Evolutionary conservation across 148 eudicot genomes (phyloP).

Genomic region (Simmondsia chinensis): DNA sequence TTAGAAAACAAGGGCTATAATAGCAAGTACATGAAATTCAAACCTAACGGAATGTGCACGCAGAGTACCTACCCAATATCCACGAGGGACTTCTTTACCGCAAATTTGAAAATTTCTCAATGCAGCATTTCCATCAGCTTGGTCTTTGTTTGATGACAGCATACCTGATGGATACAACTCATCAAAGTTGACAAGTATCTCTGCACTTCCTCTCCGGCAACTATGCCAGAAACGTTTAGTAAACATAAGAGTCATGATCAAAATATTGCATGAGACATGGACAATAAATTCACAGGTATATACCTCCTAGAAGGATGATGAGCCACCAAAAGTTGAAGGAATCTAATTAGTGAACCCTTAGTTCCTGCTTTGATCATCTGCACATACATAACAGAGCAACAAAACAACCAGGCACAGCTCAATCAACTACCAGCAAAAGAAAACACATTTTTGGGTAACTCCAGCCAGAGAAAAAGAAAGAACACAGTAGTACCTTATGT

Average conservation of each 20-base stretch:
- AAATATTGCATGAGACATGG: neutral
- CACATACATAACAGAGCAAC: conserved; percentile 11
- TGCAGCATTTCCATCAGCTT: conserved; percentile 26
- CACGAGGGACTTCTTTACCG: conserved; percentile 93
- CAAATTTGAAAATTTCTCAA: conserved; percentile 53
- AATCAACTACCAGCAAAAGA: no score
- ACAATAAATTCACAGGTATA: conserved; percentile 1
- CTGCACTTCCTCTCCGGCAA: conserved; percentile 94
- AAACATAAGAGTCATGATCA: conserved; percentile 1
- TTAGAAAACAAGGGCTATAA: no score
- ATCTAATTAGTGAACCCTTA: conserved; percentile 63
- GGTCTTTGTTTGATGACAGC: conserved; percentile 30
- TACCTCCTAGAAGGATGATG: conserved; percentile 97
- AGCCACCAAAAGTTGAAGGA: conserved; percentile 80
- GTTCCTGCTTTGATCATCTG: conserved; percentile 87
- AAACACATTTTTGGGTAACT: no score
- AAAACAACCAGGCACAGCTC: no score
- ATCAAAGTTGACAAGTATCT: conserved; percentile 77
- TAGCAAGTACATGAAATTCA: neutral
- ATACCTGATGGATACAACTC: conserved; percentile 48
- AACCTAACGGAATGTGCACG: neutral
- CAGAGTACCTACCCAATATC: conserved; percentile 68
- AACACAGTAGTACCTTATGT: conserved; percentile 49
- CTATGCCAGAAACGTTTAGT: conserved; percentile 23
- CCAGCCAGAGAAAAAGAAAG: conserved; percentile 5